Evolutionary conservation across 768 basidiomycete species (phyloP), one percentile per base, ranked within the genome.

Genomic region (Kwoniella europaea): DNA sequence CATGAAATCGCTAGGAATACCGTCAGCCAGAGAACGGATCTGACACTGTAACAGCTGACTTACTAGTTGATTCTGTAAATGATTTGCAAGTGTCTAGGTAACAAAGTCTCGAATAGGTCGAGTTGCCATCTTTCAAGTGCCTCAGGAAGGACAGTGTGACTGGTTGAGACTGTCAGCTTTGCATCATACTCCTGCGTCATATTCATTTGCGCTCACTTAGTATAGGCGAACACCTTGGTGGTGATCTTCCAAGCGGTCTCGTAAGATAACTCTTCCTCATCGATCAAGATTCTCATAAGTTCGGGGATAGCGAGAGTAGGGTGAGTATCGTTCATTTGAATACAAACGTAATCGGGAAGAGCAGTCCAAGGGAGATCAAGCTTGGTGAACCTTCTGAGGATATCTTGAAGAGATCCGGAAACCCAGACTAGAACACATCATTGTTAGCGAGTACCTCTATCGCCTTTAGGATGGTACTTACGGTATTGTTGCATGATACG

Each of bases 401-500:
- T 97, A 80, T 98, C 96, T 59, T 90, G 91, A 35, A 79, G 94
- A 91, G 59, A 92, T 90, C 53, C 92, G 24, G 68, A 71, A 52
- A 72, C 72, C 93, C 93, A 93, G 91, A 76, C 72, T 73, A 63
- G 10, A 20, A n/a, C 13, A 58, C 18, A 24, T 7, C 5, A n/a
- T 52, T 6, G 29, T 60, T 20, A 69, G 62, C 52, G 15, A 41
- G 5, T 20, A 20, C 42, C 7, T 22, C 29, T 6, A 55, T 20
- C 13, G 52, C 29, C 27, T 35, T 24, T 16, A 12, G 46, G n/a
- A 41, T 59, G 71, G 63, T 65, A 73, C 80, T 81, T 80, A 86
- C 97, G 92, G 85, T 95, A 95, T 85, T 99, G 96, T 77, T 98
- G 96, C 86, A 96, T 95, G 74, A 98, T 87, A 66, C 96, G 90